Evolutionary conservation across 495 filamentous ascomycete species (phyloP).

Genomic region (Friedmanniomyces endolithicus): DNA sequence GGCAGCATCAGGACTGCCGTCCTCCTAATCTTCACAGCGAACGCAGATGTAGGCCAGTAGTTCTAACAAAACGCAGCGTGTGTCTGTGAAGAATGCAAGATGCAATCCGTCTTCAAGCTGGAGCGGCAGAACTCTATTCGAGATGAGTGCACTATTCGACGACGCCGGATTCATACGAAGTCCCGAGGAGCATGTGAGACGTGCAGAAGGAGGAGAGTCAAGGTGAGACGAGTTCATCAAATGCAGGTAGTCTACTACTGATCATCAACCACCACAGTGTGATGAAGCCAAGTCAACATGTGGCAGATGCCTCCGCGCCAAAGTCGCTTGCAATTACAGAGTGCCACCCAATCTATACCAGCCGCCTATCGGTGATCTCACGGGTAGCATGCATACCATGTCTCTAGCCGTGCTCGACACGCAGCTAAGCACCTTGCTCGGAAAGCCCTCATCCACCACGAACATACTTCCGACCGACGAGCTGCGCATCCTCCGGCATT

Average conservation of each 20-base stretch:
- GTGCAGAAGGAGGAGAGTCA: not conserved
- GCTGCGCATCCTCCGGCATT: not conserved
- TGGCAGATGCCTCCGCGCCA: not conserved
- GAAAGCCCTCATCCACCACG: not conserved
- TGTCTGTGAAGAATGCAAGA: too few relatives aligned
- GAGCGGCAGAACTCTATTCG: too few relatives aligned
- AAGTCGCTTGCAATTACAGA: not conserved
- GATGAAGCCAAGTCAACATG: not conserved
- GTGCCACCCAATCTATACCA: not conserved
- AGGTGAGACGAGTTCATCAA: not conserved
- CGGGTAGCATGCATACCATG: not conserved
- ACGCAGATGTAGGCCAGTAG: too few relatives aligned
- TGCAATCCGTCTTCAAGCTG: too few relatives aligned
- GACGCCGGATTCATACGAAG: not conserved
- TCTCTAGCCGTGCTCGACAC: not conserved
- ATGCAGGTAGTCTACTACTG: not conserved
- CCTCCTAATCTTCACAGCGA: too few relatives aligned
- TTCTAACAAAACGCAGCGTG: too few relatives aligned
- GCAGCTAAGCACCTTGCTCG: not conserved
- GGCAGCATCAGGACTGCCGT: too few relatives aligned
- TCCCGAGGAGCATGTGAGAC: not conserved
- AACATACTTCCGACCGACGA: not conserved
- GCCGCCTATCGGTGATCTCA: not conserved
- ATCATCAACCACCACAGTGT: not conserved
- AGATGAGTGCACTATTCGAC: too few relatives aligned